A percentile compares a stretch with the other conserved stretches of the same genome.
These are phyloP conservation scores for Grammothele lineata DNA, from an alignment of 768 basidiomycete species.

Conservation along the genomic window DNA sequence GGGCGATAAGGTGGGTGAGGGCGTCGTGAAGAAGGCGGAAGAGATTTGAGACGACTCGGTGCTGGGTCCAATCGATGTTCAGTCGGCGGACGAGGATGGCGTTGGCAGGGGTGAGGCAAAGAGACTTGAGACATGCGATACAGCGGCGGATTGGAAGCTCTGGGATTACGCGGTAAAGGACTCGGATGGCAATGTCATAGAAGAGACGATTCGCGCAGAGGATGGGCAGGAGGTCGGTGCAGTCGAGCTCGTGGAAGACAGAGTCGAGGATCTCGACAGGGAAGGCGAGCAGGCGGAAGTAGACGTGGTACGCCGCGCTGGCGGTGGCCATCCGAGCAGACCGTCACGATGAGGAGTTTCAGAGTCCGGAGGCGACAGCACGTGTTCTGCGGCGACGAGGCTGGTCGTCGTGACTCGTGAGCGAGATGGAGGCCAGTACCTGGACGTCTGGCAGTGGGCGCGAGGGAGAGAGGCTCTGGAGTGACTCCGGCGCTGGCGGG, in stretches of 20 bases:
- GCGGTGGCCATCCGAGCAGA: no score
- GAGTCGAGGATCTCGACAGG: conserved; percentile 36
- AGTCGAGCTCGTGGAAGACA: conserved; percentile 24
- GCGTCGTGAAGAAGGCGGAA: conserved; percentile 45
- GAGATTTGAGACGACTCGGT: conserved; percentile 41
- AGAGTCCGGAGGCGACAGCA: no score
- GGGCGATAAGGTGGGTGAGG: conserved; percentile 35
- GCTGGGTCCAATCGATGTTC: conserved; percentile 38
- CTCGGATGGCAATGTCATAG: conserved; percentile 27
- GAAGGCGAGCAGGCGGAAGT: conserved; percentile 17
- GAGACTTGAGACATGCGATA: conserved; percentile 36
- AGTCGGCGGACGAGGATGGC: conserved; percentile 39
- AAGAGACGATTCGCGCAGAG: conserved; percentile 24
- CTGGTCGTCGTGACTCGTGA: no score
- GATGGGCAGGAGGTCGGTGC: conserved; percentile 23
- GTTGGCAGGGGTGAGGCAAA: conserved; percentile 31
- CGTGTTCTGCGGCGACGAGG: no score
- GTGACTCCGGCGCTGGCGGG: no score
- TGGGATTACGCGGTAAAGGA: conserved; percentile 35
- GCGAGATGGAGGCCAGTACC: no score
- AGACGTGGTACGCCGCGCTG: not conserved
- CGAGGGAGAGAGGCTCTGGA: no score
- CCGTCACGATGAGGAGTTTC: no score
- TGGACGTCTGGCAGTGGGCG: no score
- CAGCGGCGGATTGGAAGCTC: conserved; percentile 28